These are phyloP conservation scores for Barnettozyma salicaria DNA, from an alignment of 805 yeast species.

Conservation along the genomic window DNA sequence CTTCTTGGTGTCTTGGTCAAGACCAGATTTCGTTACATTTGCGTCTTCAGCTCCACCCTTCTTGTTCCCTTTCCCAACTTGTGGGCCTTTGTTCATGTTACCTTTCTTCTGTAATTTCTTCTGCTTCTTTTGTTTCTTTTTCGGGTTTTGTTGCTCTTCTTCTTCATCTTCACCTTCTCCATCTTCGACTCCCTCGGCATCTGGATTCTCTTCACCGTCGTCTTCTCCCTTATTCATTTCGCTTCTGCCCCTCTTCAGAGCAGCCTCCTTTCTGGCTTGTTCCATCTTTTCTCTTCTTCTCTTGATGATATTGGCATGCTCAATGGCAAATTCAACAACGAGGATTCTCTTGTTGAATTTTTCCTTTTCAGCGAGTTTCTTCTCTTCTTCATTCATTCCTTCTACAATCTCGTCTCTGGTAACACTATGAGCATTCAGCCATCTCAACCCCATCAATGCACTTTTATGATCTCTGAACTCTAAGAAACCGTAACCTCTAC, in stretches of 20 bases:
- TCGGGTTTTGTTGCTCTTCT: constrained; percentile 17
- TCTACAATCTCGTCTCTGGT: constrained; percentile 60
- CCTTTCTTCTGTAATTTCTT: constrained; percentile 31
- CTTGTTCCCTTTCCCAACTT: constrained; percentile 20
- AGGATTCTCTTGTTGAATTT: constrained; percentile 58
- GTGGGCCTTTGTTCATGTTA: constrained; percentile 38
- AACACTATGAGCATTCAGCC: constrained; percentile 93
- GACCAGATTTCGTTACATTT: constrained; percentile 28
- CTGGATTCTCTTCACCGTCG: constrained; percentile 21
- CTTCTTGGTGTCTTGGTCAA: constrained; percentile 52
- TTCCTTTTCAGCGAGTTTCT: constrained; percentile 47
- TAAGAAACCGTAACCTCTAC: constrained; percentile 94
- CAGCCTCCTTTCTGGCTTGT: constrained; percentile 33
- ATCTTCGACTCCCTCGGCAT: constrained; percentile 1
- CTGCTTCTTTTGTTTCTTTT: constrained; percentile 11
- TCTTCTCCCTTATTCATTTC: constrained; percentile 17
- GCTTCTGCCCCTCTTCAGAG: constrained; percentile 22
- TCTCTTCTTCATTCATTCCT: constrained; percentile 67
- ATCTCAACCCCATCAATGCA: constrained; percentile 94
- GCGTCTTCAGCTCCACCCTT: constrained; percentile 8
- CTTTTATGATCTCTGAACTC: constrained; percentile 88
- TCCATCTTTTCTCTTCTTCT: constrained; percentile 72
- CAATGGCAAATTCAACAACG: constrained; percentile 93
- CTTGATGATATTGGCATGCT: constrained; percentile 88
- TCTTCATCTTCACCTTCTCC: constrained; percentile 24